phyloP scores from a whole-genome alignment of 106 monocot species.

The Hemerocallis citrina region DNA sequence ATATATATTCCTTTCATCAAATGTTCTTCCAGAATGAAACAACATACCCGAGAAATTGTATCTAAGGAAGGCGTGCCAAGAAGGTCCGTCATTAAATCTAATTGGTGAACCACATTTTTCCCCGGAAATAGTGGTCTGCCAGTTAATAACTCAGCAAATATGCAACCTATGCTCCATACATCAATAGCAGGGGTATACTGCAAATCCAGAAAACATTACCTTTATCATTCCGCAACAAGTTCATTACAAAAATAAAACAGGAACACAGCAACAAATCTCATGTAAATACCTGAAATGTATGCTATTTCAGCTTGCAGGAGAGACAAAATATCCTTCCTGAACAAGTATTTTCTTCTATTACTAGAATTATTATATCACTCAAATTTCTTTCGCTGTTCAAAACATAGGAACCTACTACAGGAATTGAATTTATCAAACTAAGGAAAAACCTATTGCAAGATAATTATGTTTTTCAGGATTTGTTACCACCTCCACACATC shows the following conservation, averaged over 20 bases:
- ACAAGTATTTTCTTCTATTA: conserved; percentile 33
- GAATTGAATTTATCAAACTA: not conserved
- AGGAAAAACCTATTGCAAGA: not conserved
- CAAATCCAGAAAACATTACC: conserved; percentile 10
- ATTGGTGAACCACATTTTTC: conserved; percentile 83
- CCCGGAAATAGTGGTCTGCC: conserved; percentile 95
- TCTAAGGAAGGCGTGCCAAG: conserved; percentile 85
- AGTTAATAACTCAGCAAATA: conserved; percentile 89
- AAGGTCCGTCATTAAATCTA: conserved; percentile 79
- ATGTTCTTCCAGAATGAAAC: conserved; percentile 1
- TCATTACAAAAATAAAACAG: not conserved
- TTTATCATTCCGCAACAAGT: not conserved
- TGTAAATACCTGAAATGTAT: conserved; percentile 12
- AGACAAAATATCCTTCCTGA: conserved; percentile 26
- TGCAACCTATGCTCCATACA: conserved; percentile 97
- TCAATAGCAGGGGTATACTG: conserved; percentile 97
- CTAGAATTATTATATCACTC: conserved; percentile 11
- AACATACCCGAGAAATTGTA: conserved; percentile 70
- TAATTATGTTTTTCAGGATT: not conserved
- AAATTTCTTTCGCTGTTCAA: not conserved
- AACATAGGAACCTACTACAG: not conserved
- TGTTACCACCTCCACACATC: not conserved
- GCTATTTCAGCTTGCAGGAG: conserved; percentile 32
- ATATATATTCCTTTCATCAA: not conserved
- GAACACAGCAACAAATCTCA: not conserved